phyloP scores from a whole-genome alignment of 2,329 filamentous ascomycete genomes.

The Aureobasidium vineae region DNA sequence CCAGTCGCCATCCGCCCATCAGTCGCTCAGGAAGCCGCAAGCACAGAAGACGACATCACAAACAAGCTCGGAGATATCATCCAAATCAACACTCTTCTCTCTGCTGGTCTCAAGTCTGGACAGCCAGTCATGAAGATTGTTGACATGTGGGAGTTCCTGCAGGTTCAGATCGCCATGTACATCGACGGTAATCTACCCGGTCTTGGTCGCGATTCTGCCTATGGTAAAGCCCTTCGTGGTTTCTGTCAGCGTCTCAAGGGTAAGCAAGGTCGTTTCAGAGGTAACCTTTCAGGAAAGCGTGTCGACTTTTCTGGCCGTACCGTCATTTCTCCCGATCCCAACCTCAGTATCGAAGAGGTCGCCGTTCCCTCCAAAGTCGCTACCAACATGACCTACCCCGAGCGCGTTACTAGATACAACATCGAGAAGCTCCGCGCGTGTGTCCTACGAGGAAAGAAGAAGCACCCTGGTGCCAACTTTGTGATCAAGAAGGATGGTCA shows the following conservation, averaged over 20 bases:
- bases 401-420: constrained; percentile 81
- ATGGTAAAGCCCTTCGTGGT: constrained; percentile 84
- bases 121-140: constrained; percentile 85
- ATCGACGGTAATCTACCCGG: constrained; percentile 96
- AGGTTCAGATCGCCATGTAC: constrained; percentile 94
- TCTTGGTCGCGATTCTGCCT: constrained; percentile 74
- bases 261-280: constrained; percentile 95
- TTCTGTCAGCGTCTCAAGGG: constrained; percentile 96
- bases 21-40: constrained; percentile 87
- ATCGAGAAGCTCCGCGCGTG: constrained; percentile 74
- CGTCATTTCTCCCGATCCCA: constrained; percentile 96
- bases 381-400: constrained; percentile 93
- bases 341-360: constrained; percentile 88
- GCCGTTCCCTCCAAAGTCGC: constrained; percentile 90
- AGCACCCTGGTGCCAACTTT: constrained; percentile 86
- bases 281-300: constrained; percentile 95
- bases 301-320: constrained; percentile 97
- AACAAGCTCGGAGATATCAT: constrained; percentile 97
- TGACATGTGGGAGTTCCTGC: constrained; percentile 98
- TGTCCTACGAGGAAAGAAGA: constrained; percentile 69
- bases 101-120: constrained; percentile 76
- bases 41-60: constrained; percentile 94
- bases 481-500: constrained; percentile 70
- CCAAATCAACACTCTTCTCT: constrained; percentile 83
- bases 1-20: constrained; percentile 93